Evolutionary conservation across 805 yeast species (phyloP), one percentile per base, ranked within the genome.

Genomic region (Danielia reshetovae): DNA sequence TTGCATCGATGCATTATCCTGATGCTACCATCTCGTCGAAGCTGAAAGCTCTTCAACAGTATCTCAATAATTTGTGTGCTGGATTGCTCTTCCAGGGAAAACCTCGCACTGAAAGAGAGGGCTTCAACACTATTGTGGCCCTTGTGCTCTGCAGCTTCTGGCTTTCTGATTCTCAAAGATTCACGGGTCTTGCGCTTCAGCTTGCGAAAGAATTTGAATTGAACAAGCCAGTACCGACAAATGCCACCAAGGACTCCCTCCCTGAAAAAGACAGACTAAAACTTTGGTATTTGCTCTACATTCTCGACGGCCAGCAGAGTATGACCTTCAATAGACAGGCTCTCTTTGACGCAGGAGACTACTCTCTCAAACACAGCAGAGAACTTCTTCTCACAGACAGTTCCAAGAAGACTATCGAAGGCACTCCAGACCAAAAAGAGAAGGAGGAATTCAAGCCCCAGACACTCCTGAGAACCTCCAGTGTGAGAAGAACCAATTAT

Each of bases 221-320:
- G 21, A 72, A 68, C 48, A 46, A 52, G 65, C 9, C 36, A 31
- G n/a, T n/a, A n/a, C 21, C 45, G 40, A 2, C 24, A 3, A 3
- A 13, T 10, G 11, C 12, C 4, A 13, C 12, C 9, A 9, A 26
- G 4, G 22, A 25, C 4, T 21, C 40, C 2, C 23, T 46, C 4
- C 29, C 49, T 7, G 46, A 41, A 31, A 48, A 30, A 30, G 75
- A 75, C 29, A 60, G 75, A 32, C 55, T 79, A 30, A 77, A 77
- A 45, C 57, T 81, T 28, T 81, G 87, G 87, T 81, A 79, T 49
- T 59, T 81, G 38, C 56, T 81, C 14, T 81, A 75, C 52, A 72
- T 79, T 7, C 57, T 79, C 24, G 87, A 81, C 55, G 85, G 85
- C 0, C 84, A 81, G 43, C 85, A 80, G 45, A 75, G 83, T 43